phyloP scores from a whole-genome alignment of 2,329 filamentous ascomycete genomes.

The Fusarium pseudograminearum region DNA sequence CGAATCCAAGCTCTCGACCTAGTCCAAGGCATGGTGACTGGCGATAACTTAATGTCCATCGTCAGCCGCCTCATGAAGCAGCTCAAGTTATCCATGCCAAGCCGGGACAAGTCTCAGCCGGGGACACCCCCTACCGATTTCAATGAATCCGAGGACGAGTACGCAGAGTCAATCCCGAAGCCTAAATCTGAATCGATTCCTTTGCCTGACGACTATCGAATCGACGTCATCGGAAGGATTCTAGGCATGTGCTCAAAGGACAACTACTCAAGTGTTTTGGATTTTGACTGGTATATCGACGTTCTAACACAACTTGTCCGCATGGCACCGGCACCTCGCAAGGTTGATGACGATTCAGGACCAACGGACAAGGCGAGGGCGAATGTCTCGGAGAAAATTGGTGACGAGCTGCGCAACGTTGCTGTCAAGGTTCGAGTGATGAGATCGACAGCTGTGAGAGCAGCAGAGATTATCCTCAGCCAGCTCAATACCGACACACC shows the following conservation, averaged over 20 bases:
- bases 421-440: slow-evolving; percentile 91
- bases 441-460: slow-evolving; percentile 81
- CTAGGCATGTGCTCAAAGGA: slow-evolving; percentile 90
- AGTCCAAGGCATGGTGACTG: slow-evolving; percentile 92
- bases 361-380: slow-evolving; percentile 47
- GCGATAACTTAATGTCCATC: slow-evolving; percentile 84
- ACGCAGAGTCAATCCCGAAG: slow-evolving; percentile 52
- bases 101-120: slow-evolving; percentile 59
- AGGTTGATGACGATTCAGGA: slow-evolving; percentile 54
- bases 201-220: slow-evolving; percentile 86
- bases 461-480: slow-evolving; percentile 80
- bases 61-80: slow-evolving; percentile 90
- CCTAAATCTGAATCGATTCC: slow-evolving; percentile 62
- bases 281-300: slow-evolving; percentile 99
- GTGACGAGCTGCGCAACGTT: slow-evolving; percentile 87
- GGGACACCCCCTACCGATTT: slow-evolving; percentile 60
- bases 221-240: slow-evolving; percentile 84
- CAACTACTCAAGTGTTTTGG: slow-evolving; percentile 85
- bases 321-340: slow-evolving; percentile 68
- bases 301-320: slow-evolving; percentile 87
- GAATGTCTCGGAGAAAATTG: slow-evolving; percentile 77
- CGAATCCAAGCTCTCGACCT: slow-evolving; percentile 91
- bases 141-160: slow-evolving; percentile 64
- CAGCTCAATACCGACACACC: slow-evolving; percentile 66
- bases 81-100: slow-evolving; percentile 74